phyloP scores from a whole-genome alignment of 2,329 filamentous ascomycete genomes.

The Fusarium oxysporum region DNA sequence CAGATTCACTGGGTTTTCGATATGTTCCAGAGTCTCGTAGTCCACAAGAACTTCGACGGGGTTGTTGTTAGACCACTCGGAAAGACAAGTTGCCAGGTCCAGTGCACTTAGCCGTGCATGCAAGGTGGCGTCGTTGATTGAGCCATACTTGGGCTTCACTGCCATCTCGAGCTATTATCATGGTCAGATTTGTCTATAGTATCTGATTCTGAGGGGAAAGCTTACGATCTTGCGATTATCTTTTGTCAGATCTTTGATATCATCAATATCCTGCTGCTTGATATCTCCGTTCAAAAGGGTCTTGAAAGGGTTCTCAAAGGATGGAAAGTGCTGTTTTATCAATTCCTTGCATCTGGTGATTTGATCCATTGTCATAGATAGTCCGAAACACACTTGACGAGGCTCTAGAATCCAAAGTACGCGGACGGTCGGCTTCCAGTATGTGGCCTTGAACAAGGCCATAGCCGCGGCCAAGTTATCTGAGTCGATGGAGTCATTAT shows the following conservation, averaged over 20 bases:
- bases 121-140: conserved; percentile 30
- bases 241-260: conserved; percentile 9
- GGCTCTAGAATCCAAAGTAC: conserved; percentile 43
- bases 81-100: conserved; percentile 37
- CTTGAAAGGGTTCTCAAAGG: conserved; percentile 28
- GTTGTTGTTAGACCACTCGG: conserved; percentile 26
- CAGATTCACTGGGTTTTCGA: conserved; percentile 62
- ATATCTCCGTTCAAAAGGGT: conserved; percentile 39
- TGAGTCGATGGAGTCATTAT: conserved; percentile 45
- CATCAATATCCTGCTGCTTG: conserved; percentile 26
- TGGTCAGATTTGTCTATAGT: not conserved
- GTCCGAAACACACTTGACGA: conserved; percentile 40
- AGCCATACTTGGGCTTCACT: conserved; percentile 28
- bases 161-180: conserved; percentile 27
- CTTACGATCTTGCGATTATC: conserved; percentile 31
- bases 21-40: conserved; percentile 52
- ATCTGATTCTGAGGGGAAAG: not conserved
- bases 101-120: conserved; percentile 38
- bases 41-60: conserved; percentile 52
- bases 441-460: conserved; percentile 32
- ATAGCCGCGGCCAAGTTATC: conserved; percentile 42
- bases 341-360: conserved; percentile 26
- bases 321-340: conserved; percentile 31
- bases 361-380: conserved; percentile 31
- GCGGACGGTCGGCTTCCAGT: conserved; percentile 16